A percentile compares a stretch with the other conserved stretches of the same genome.
Conservation (phyloP, 106 monocot species). For the Dendrobium officinale region DNA sequence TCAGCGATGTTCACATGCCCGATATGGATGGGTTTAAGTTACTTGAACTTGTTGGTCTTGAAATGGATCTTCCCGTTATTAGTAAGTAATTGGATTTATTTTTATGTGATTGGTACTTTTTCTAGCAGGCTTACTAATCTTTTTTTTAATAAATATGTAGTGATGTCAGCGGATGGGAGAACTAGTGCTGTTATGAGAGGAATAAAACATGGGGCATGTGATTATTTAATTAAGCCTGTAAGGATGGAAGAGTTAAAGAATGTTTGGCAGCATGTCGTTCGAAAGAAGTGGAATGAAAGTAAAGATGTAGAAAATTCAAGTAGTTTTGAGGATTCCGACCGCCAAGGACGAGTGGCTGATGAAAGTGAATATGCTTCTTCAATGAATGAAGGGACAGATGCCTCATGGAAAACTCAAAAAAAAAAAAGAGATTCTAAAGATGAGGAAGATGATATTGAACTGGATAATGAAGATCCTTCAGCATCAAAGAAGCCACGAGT, state of each 20-base stretch:
- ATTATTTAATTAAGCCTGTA: conserved; percentile 73
- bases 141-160: conserved; percentile 14
- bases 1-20: conserved; percentile 69
- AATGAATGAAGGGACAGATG: conserved; percentile 40
- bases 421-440: conserved; percentile 77
- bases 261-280: conserved; percentile 68
- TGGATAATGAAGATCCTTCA: conserved; percentile 79
- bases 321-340: conserved; percentile 53
- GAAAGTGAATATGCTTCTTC: conserved; percentile 52
- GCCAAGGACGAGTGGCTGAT: conserved; percentile 28
- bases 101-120: not conserved
- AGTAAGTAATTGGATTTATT: conserved; percentile 35
- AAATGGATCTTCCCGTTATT: conserved; percentile 65
- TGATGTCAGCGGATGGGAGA: conserved; percentile 81
- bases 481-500: conserved; percentile 88
- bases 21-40: conserved; percentile 69
- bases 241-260: conserved; percentile 67
- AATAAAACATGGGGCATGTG: conserved; percentile 69
- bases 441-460: conserved; percentile 62
- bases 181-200: conserved; percentile 72
- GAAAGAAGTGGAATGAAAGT: conserved; percentile 50
- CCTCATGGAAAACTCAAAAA: conserved; percentile 59
- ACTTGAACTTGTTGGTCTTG: conserved; percentile 62
- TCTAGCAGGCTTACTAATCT: not conserved
- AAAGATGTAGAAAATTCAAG: conserved; percentile 54